A percentile compares a stretch with the other conserved stretches of the same genome.
Conservation (phyloP, 768 basidiomycete species). For the Leccinum broughii region DNA sequence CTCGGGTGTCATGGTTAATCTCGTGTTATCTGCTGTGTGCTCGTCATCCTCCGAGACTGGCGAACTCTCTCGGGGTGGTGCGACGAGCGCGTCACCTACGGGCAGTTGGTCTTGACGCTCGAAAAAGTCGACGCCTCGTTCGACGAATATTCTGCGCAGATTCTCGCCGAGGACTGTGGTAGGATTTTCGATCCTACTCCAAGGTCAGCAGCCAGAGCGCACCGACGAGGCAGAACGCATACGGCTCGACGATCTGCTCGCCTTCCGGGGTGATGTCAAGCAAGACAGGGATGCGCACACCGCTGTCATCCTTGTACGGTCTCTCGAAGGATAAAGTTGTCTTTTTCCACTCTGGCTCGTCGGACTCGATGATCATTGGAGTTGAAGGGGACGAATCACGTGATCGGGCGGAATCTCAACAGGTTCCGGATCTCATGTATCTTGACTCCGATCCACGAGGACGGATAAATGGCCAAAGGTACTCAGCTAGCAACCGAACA, state of each 20-base stretch:
- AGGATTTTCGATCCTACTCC: constrained; percentile 52
- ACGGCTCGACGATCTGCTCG: constrained; percentile 72
- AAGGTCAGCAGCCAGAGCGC: constrained; percentile 22
- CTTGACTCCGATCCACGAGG: constrained; percentile 36
- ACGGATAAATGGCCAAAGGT: constrained; percentile 32
- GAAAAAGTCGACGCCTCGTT: constrained; percentile 77
- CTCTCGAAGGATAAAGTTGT: constrained; percentile 71
- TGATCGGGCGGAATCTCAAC: constrained; percentile 18
- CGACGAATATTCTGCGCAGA: constrained; percentile 66
- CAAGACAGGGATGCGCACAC: constrained; percentile 58
- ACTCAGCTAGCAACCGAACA: constrained; percentile 27
- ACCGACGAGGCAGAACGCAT: constrained; percentile 29
- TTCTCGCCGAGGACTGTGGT: constrained; percentile 62
- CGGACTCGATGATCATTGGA: constrained; percentile 19
- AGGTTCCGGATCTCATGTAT: constrained; percentile 15
- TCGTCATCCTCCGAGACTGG: constrained; percentile 30
- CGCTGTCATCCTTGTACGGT: constrained; percentile 79
- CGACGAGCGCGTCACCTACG: constrained; percentile 21
- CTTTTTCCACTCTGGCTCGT: constrained; percentile 52
- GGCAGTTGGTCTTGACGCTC: constrained; percentile 44
- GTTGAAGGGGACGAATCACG: constrained; percentile 17
- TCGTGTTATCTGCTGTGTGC: constrained; percentile 31
- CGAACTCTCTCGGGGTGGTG: constrained; percentile 28
- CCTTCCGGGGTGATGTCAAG: constrained; percentile 73
- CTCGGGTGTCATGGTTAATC: constrained; percentile 64